Evolutionary conservation across 1,284 basidiomycete genomes (phyloP).

Genomic region (Ganoderma sp.): DNA sequence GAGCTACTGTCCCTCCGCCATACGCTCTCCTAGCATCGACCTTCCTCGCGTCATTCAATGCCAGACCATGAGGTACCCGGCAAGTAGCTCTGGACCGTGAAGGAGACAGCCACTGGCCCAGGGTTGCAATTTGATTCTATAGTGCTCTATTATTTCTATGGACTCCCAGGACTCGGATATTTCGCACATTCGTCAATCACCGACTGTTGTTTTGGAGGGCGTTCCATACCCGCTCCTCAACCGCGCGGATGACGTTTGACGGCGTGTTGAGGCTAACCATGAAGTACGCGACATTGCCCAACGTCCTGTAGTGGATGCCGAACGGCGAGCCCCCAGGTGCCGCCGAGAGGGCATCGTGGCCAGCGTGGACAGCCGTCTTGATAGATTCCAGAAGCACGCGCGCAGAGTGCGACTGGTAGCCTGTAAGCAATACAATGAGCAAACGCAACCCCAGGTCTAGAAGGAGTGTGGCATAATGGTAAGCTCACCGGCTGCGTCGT

Average conservation of each 20-base stretch:
- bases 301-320: conserved; percentile 85
- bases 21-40: neutral
- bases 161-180: neutral
- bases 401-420: conserved; percentile 81
- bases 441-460: neutral
- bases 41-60: neutral
- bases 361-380: conserved; percentile 35
- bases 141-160: neutral
- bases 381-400: conserved; percentile 63
- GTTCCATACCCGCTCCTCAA: conserved; percentile 67
- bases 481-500: conserved; percentile 59
- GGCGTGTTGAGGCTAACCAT: conserved; percentile 90
- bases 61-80: neutral
- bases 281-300: conserved; percentile 94
- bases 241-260: conserved; percentile 53
- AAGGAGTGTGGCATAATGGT: neutral
- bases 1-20: neutral
- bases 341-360: conserved; percentile 42
- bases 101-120: neutral
- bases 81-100: neutral
- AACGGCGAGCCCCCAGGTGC: conserved; percentile 66
- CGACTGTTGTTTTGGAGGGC: conserved; percentile 8
- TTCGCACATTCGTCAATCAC: neutral
- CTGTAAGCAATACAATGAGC: conserved; percentile 43
- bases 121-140: neutral